Conservation (phyloP, 306 rosid genomes). For the Vachellia pachyceras region DNA sequence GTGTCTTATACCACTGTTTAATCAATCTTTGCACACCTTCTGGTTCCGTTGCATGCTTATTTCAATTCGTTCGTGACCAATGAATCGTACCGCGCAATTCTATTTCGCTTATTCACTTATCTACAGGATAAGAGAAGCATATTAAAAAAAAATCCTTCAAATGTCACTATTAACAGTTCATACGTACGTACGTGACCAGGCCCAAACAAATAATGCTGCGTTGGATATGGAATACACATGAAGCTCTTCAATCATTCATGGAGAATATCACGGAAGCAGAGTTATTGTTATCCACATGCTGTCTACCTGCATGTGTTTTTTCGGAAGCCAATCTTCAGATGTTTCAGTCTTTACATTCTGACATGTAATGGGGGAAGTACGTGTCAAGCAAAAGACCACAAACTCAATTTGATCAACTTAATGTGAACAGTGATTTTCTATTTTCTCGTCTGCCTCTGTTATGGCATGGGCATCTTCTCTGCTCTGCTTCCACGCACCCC, state of each 20-base stretch:
- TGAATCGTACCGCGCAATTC: background rate
- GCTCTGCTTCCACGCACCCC: conserved; percentile 21
- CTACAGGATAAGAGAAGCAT: background rate
- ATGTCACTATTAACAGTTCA: background rate
- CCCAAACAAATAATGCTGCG: conserved; percentile 36
- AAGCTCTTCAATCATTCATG: conserved; percentile 34
- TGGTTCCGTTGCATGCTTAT: background rate
- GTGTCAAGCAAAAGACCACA: background rate
- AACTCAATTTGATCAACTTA: background rate
- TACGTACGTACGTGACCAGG: background rate
- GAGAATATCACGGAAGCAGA: background rate
- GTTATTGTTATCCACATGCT: conserved; percentile 2
- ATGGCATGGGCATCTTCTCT: conserved; percentile 47
- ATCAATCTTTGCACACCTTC: background rate
- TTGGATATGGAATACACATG: background rate
- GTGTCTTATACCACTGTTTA: background rate
- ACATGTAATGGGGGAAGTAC: background rate
- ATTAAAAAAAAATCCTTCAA: background rate
- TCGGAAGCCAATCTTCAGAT: background rate
- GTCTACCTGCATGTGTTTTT: background rate
- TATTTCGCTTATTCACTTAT: background rate
- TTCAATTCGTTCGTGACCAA: background rate
- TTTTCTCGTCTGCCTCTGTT: conserved; percentile 14
- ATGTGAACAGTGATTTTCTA: background rate
- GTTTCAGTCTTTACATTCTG: background rate